Evolutionary conservation across 371 early-diverging fungal genomes (phyloP).

Genomic region (Mucor circinelloides): DNA sequence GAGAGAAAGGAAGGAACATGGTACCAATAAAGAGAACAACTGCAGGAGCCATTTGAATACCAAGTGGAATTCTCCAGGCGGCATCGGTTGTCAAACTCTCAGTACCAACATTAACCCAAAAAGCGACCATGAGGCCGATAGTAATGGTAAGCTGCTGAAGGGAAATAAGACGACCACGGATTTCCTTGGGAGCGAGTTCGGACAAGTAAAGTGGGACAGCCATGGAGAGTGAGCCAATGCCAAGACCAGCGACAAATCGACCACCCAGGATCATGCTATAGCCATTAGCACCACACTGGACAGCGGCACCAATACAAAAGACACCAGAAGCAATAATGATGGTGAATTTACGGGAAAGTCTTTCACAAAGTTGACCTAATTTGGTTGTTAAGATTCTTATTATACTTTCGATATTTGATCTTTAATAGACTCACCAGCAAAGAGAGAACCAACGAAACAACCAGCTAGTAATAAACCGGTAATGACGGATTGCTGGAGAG

Average conservation of each 20-base stretch:
- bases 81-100: slow-evolving; percentile 26
- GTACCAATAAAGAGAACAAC: slow-evolving; percentile 45
- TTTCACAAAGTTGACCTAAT: slow-evolving; percentile 39
- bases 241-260: slow-evolving; percentile 77
- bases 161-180: slow-evolving; percentile 54
- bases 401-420: neutral
- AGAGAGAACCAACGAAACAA: slow-evolving; percentile 53
- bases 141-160: slow-evolving; percentile 52
- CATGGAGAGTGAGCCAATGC: slow-evolving; percentile 78
- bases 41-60: slow-evolving; percentile 54
- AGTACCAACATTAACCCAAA: slow-evolving; percentile 50
- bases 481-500: slow-evolving; percentile 48
- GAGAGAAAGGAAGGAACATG: slow-evolving; percentile 62
- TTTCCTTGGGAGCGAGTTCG: slow-evolving; percentile 63
- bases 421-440: slow-evolving; percentile 34
- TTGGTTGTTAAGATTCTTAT: neutral
- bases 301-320: slow-evolving; percentile 43
- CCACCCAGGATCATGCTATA: slow-evolving; percentile 64
- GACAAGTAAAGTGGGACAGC: slow-evolving; percentile 57
- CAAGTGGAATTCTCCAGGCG: slow-evolving; percentile 55
- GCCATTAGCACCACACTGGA: slow-evolving; percentile 58
- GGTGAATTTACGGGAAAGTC: slow-evolving; percentile 41
- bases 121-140: slow-evolving; percentile 53
- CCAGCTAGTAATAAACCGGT: slow-evolving; percentile 50
- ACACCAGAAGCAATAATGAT: slow-evolving; percentile 40